Percentiles rank a stretch among this genome's conserved stretches.
phyloP scores from a whole-genome alignment of 345 rosid species.

The Melaleuca alternifolia region DNA sequence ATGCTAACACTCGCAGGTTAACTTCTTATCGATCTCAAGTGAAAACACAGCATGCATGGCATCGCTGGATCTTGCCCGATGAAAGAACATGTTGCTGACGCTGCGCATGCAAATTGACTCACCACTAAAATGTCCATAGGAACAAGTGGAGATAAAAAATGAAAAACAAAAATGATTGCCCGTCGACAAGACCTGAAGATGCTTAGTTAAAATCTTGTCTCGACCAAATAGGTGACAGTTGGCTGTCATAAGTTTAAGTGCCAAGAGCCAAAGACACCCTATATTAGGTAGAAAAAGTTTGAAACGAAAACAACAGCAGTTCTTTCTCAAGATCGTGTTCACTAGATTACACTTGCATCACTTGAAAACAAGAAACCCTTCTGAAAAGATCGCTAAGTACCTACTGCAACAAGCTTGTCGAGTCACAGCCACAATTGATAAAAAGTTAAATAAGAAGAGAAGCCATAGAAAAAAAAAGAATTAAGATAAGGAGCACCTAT shows the following conservation, averaged over 20 bases:
- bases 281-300: background rate
- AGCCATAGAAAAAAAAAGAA: background rate
- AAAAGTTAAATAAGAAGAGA: background rate
- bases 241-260: background rate
- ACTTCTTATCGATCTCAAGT: background rate
- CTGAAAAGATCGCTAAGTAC: constrained; percentile 12
- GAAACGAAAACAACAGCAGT: background rate
- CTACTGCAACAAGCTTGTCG: constrained; percentile 11
- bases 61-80: background rate
- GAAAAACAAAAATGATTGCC: background rate
- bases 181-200: background rate
- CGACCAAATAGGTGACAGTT: background rate
- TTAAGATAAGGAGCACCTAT: constrained; percentile 10
- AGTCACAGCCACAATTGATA: constrained; percentile 23
- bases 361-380: constrained; percentile 11
- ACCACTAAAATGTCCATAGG: background rate
- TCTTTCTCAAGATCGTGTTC: constrained; percentile 13
- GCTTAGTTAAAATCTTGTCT: background rate
- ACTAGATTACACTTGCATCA: constrained; percentile 53
- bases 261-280: background rate
- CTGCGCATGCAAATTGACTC: background rate
- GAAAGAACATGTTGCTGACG: background rate
- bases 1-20: background rate
- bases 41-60: background rate
- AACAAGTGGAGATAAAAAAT: background rate